Evolutionary conservation across 169 alveolate genomes (phyloP).

Genomic region (Condylostoma magnum): DNA sequence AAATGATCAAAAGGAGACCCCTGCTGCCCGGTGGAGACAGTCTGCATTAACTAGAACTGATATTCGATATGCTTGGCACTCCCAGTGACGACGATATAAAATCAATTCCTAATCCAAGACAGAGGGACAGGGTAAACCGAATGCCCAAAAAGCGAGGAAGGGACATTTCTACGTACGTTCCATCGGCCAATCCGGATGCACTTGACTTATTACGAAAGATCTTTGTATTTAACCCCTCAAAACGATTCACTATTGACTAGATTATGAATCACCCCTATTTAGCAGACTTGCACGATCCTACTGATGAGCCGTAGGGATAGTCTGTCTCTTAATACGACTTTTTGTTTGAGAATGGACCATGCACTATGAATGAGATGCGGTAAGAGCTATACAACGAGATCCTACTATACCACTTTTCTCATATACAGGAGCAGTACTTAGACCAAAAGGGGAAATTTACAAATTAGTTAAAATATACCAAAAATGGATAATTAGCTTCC

Average conservation of each 20-base stretch:
- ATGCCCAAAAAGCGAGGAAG: constrained; percentile 36
- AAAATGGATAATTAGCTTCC: no score
- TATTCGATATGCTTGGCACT: constrained; percentile 54
- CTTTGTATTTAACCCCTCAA: constrained; percentile 70
- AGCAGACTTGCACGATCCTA: constrained; percentile 33
- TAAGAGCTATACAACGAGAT: constrained; percentile 40
- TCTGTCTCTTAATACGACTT: constrained; percentile 37
- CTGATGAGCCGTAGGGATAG: constrained; percentile 48
- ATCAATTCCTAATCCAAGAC: constrained; percentile 33
- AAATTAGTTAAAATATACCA: no score
- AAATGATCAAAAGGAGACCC: constrained; percentile 66
- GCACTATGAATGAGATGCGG: constrained; percentile 28
- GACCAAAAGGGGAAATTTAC: neutral
- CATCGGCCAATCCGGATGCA: constrained; percentile 65
- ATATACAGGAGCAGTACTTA: constrained; percentile 10
- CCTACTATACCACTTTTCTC: constrained; percentile 41
- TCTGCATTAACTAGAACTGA: constrained; percentile 46
- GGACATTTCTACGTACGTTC: constrained; percentile 28
- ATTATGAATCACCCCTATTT: constrained; percentile 72
- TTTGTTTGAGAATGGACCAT: constrained; percentile 36
- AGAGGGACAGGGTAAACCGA: constrained; percentile 33
- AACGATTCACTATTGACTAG: constrained; percentile 79
- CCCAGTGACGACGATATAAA: constrained; percentile 46
- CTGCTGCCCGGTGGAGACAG: constrained; percentile 67
- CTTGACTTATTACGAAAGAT: constrained; percentile 76